Evolutionary conservation across 1,284 basidiomycete species (phyloP).

Genomic region (Ustilago nuda): DNA sequence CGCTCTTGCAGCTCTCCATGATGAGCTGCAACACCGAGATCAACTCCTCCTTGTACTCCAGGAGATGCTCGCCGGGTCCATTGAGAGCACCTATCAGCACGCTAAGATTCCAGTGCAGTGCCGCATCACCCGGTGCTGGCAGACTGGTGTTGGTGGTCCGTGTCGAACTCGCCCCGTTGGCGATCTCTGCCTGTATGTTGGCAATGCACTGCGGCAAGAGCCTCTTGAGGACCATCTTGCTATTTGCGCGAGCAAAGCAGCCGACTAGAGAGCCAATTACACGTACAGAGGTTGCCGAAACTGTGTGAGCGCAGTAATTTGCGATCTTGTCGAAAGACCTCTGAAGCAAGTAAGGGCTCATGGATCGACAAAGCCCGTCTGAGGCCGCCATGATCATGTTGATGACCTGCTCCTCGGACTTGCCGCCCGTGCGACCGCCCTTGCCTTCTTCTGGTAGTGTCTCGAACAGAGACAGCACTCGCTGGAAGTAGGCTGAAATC

Average conservation of each 20-base stretch:
- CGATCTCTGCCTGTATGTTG: slow-evolving; percentile 88
- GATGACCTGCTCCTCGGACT: slow-evolving; percentile 84
- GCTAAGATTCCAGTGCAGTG: slow-evolving; percentile 85
- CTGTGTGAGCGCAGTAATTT: slow-evolving; percentile 81
- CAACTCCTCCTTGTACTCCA: slow-evolving; percentile 79
- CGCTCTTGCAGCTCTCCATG: slow-evolving; percentile 83
- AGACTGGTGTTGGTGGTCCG: slow-evolving; percentile 87
- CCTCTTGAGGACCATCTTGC: slow-evolving; percentile 80
- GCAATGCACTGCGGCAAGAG: slow-evolving; percentile 83
- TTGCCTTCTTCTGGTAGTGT: slow-evolving; percentile 91
- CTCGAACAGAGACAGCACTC: slow-evolving; percentile 87
- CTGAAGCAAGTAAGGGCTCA: slow-evolving; percentile 88
- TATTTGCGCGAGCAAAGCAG: slow-evolving; percentile 83
- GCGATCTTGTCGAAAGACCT: slow-evolving; percentile 85
- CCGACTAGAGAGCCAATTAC: slow-evolving; percentile 90
- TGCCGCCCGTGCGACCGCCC: slow-evolving; percentile 80
- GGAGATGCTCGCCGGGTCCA: slow-evolving; percentile 69
- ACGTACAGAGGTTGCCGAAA: slow-evolving; percentile 82
- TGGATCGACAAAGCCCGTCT: slow-evolving; percentile 86
- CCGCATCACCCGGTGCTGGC: slow-evolving; percentile 87
- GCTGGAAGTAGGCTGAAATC: slow-evolving; percentile 86
- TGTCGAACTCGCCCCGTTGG: slow-evolving; percentile 89
- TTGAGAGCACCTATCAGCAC: slow-evolving; percentile 62
- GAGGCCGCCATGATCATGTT: slow-evolving; percentile 84
- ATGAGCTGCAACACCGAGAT: slow-evolving; percentile 79